A percentile compares a stretch with the other conserved stretches of the same genome.
Conservation (phyloP, 129 eudicot genomes). For the Mikania micrantha region DNA sequence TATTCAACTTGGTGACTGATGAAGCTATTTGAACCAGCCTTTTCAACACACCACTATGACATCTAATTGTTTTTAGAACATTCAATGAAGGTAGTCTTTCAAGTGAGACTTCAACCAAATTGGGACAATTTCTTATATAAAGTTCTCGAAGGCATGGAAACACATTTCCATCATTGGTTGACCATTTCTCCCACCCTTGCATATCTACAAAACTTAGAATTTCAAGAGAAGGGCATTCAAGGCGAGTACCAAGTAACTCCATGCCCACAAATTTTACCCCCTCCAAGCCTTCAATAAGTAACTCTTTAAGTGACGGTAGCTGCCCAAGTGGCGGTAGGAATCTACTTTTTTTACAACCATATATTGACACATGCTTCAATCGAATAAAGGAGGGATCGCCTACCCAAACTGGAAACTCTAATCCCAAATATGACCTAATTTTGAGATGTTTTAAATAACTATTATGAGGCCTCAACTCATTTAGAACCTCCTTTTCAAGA, state of each 20-base stretch:
- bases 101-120: constrained; percentile 5
- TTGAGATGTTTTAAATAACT: background rate
- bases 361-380: background rate
- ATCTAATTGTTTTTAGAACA: background rate
- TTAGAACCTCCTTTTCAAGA: constrained; percentile 25
- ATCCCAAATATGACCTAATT: background rate
- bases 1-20: background rate
- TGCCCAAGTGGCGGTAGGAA: constrained; percentile 7
- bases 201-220: constrained; percentile 23
- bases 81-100: constrained; percentile 9
- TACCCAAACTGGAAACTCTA: constrained; percentile 15
- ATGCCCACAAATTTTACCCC: background rate
- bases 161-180: constrained; percentile 1
- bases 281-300: background rate
- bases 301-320: background rate
- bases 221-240: constrained; percentile 35
- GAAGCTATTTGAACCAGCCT: constrained; percentile 3
- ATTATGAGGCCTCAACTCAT: background rate
- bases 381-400: background rate
- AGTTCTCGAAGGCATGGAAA: constrained; percentile 12
- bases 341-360: background rate
- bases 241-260: background rate
- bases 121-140: background rate
- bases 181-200: constrained; percentile 38
- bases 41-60: background rate